These are phyloP conservation scores for Rutstroemia sydowiana DNA, from an alignment of 2,329 filamentous ascomycete genomes.

Conservation along the genomic window DNA sequence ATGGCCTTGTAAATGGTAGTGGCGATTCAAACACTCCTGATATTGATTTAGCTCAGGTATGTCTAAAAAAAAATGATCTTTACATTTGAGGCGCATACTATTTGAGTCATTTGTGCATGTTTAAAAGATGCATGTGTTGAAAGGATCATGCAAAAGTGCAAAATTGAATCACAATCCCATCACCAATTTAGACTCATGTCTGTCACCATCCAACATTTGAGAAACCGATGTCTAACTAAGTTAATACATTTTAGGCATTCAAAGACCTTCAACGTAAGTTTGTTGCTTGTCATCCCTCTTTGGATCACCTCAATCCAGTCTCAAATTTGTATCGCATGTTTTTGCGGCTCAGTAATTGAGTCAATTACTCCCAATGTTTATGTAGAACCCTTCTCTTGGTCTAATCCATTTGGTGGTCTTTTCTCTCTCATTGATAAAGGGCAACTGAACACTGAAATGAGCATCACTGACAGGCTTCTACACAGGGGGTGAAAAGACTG, in stretches of 20 bases:
- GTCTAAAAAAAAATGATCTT: no score
- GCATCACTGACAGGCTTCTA: neutral
- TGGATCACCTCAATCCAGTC: no score
- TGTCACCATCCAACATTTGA: no score
- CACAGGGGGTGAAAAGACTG: constrained; percentile 43
- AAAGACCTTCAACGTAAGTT: constrained; percentile 10
- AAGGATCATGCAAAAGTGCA: no score
- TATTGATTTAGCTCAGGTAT: constrained; percentile 2
- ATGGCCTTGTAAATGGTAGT: neutral
- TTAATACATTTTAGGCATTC: constrained; percentile 3
- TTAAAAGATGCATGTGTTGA: no score
- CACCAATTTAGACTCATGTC: neutral
- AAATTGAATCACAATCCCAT: no score
- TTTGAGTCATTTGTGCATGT: no score
- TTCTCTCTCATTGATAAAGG: neutral
- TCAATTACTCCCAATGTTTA: neutral
- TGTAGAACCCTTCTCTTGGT: neutral
- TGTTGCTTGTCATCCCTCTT: neutral
- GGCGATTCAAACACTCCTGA: neutral
- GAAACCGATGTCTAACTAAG: constrained; percentile 3
- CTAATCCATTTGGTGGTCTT: neutral
- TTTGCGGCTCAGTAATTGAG: neutral
- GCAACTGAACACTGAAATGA: no score
- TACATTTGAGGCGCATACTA: no score
- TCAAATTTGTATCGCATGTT: neutral